Percentiles rank a stretch among this genome's conserved stretches.
phyloP scores from a whole-genome alignment of 768 basidiomycete genomes.

The button mushroom (Agaricus bisporus) region DNA sequence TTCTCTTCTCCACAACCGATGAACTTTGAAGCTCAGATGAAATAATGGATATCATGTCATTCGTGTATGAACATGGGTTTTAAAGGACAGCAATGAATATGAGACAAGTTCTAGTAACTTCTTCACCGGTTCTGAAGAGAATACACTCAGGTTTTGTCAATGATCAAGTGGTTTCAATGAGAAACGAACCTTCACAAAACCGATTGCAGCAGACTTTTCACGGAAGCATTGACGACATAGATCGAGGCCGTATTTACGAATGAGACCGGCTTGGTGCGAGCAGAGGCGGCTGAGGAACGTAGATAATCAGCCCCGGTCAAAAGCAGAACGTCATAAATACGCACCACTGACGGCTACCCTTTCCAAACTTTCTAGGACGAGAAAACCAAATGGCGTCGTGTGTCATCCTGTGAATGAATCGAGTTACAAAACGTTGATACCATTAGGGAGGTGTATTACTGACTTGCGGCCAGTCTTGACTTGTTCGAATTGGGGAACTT shows the following conservation, averaged over 20 bases:
- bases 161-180: background rate
- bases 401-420: constrained; percentile 60
- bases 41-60: background rate
- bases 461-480: constrained; percentile 20
- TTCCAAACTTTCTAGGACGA: constrained; percentile 91
- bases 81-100: background rate
- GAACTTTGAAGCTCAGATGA: background rate
- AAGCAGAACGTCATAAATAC: constrained; percentile 19
- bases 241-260: constrained; percentile 95
- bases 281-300: constrained; percentile 72
- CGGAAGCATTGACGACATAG: constrained; percentile 99
- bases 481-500: constrained; percentile 14
- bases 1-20: background rate
- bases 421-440: background rate
- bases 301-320: background rate
- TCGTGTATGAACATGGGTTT: background rate
- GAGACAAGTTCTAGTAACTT: background rate
- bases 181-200: constrained; percentile 80
- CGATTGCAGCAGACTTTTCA: constrained; percentile 89
- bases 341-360: constrained; percentile 93
- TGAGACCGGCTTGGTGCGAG: constrained; percentile 95
- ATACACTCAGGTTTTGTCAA: background rate
- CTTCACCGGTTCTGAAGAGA: constrained; percentile 22
- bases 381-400: constrained; percentile 99
- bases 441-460: constrained; percentile 15